Evolutionary conservation across 352 stramenopile genomes (phyloP), one percentile per base, ranked within the genome.

Genomic region (Phytophthora citrophthora): DNA sequence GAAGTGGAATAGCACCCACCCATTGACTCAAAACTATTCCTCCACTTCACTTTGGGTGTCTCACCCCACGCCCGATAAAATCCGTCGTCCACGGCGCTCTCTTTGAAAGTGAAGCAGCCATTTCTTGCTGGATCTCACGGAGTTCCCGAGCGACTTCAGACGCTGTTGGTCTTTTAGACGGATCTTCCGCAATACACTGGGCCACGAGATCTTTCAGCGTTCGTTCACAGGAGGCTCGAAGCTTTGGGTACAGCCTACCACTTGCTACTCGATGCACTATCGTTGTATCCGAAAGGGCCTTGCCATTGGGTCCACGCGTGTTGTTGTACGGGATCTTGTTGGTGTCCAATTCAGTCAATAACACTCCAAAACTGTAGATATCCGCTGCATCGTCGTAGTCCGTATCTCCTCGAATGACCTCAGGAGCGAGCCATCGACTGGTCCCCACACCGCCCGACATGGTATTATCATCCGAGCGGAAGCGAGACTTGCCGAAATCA

Each of bases 291-390:
- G 70, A 74, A 7, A 88, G 53, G 31, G 63, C 64, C 39, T 88
- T 72, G 23, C 74, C 79, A 4, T 52, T 77, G 15, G 23, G 55
- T 0, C 29, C 55, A 8, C 61, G 64, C 16, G 64, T 67, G 20
- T 85, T 68, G 18, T 54, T 62, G 50, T 75, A 77, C 9, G 69
- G 74, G n/a, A 73, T 70, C 7, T 61, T 36, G n/a, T 76, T 79
- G 12, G 71, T 77, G 36, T 81, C 77, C 45, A 86, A n/a, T 27
- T 86, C 71, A 24, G 50, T 64, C 18, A 86, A 16, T 3, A 81
- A 16, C 2, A 76, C 50, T 15, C 75, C 77, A 26, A 89, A 86
- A 34, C 70, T 76, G 67, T 86, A 89, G 23, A 89, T 70, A 55
- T 89, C 77, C 11, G 79, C 73, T 12, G 75, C 63, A 16, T 74